Evolutionary conservation across 768 basidiomycete species (phyloP).

Genomic region (Exsudoporus frostii): DNA sequence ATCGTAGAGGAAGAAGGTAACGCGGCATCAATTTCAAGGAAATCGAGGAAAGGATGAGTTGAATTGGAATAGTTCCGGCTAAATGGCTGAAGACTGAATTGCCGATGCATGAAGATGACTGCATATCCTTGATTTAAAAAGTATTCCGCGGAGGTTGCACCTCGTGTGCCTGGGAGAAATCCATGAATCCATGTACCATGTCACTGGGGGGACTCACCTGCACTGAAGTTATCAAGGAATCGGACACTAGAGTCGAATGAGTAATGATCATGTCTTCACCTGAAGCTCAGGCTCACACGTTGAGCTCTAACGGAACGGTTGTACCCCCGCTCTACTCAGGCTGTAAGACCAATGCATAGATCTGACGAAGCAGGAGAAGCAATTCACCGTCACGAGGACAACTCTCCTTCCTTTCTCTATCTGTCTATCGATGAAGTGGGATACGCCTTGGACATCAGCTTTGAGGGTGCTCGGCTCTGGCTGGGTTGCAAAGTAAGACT

Average conservation of each 20-base stretch:
- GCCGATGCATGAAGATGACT: conserved; percentile 97
- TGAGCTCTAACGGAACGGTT: conserved; percentile 96
- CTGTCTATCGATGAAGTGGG: conserved; percentile 71
- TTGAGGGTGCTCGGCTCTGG: conserved; percentile 71
- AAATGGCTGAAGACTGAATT: conserved; percentile 97
- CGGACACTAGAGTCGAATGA: conserved; percentile 66
- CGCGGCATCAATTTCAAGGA: conserved; percentile 63
- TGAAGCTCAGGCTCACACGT: conserved; percentile 71
- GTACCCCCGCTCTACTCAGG: conserved; percentile 87
- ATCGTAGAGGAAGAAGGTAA: conserved; percentile 18
- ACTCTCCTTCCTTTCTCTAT: conserved; percentile 63
- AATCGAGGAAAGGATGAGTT: conserved; percentile 95
- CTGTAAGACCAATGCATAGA: conserved; percentile 12
- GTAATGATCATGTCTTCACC: conserved; percentile 10
- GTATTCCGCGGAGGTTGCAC: conserved; percentile 97
- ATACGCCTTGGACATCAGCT: conserved; percentile 59
- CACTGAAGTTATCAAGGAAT: conserved; percentile 98
- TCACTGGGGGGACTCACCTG: conserved; percentile 51
- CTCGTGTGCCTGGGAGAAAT: conserved; percentile 74
- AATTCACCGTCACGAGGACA: conserved; percentile 88
- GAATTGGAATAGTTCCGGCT: conserved; percentile 98
- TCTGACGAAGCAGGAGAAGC: not conserved
- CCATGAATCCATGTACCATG: not conserved
- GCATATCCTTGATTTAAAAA: conserved; percentile 93
- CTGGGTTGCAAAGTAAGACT: conserved; percentile 88